Base-by-base conservation (phyloP, 2,329 filamentous ascomycete species). In the Hypoxylon sp. region DNA sequence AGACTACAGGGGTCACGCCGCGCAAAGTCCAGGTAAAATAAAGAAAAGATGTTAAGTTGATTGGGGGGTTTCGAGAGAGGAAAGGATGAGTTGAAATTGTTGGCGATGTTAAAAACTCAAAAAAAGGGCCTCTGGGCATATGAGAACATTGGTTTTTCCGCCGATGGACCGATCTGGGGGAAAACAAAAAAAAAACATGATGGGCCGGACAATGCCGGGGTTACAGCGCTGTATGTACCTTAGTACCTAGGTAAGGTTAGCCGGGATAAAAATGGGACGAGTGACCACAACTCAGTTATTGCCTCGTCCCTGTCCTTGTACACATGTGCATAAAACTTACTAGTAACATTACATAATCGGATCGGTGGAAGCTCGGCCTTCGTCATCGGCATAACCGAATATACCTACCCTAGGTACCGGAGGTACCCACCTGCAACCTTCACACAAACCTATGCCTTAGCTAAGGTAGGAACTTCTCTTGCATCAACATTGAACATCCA, bases 131-230 rank as follows among this genome's bases (percentile, higher is more conserved):
- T 46, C 43, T n/a, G 21, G 32, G 27, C 39, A 52, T 16, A 46
- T 46, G 32, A 12, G 12, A 37, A 14, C 32, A 5, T n/a, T 37
- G 32, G n/a, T 34, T 53, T 61, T 61, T 37, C 39, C 45, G 59
- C 59, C 59, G 59, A 56, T 50, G 34, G 51, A 21, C 59, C 51
- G 51, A 30, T 43, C 34, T 11, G 30, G 30, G 43, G 51, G 34
- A 30, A 50, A 48, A 23, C 19, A 41, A 27, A 27, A 27, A 37
- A n/a, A 23, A 45, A 23, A 34, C 39, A 51, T 41, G 46, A 50
- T 48, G 41, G 27, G 19, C 52, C 57, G 58, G 58, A 41, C 57
- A 25, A 58, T 61, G 34, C 58, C 58, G 63, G 52, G 47, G 52
- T 29, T 61, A 54, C 29, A 48, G 32, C 45, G 41, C 16, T 57